Evolutionary conservation across 371 early-diverging fungal genomes (phyloP).

Genomic region (Coemansia linderi): DNA sequence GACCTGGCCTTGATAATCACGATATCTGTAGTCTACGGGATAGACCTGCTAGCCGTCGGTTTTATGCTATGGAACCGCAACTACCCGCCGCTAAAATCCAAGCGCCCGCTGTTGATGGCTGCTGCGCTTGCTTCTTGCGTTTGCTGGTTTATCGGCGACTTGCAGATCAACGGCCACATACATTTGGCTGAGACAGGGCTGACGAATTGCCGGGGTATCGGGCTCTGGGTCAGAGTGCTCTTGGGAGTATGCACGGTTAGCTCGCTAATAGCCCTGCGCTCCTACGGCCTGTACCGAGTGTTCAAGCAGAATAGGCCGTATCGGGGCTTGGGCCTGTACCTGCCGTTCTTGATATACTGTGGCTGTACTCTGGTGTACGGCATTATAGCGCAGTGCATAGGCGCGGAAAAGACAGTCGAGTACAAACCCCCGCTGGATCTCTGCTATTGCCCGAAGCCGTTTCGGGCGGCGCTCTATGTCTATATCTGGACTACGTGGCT

Average conservation of each 20-base stretch:
- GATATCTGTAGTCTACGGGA: conserved; percentile 24
- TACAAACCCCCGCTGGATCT: conserved; percentile 27
- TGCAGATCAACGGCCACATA: conserved; percentile 41
- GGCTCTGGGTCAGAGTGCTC: conserved; percentile 45
- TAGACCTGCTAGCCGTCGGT: conserved; percentile 28
- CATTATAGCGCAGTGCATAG: conserved; percentile 28
- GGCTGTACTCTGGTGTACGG: conserved; percentile 26
- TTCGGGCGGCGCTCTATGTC: conserved; percentile 28
- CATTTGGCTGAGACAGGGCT: conserved; percentile 21
- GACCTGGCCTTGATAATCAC: conserved; percentile 24
- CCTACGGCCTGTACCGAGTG: conserved; percentile 41
- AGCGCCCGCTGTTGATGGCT: conserved; percentile 35
- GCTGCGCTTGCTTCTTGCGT: conserved; percentile 12
- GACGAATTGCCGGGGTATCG: conserved; percentile 35
- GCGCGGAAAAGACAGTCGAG: conserved; percentile 20
- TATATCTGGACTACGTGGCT: conserved; percentile 48
- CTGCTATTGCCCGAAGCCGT: conserved; percentile 37
- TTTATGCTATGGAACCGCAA: conserved; percentile 37
- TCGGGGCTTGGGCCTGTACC: conserved; percentile 31
- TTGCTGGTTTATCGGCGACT: conserved; percentile 44
- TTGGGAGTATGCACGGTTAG: conserved; percentile 43
- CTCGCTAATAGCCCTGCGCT: conserved; percentile 33
- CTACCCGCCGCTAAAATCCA: conserved; percentile 48
- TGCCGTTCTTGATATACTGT: conserved; percentile 35
- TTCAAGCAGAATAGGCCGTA: conserved; percentile 32